Conservation (phyloP, 2,329 filamentous ascomycete genomes). For the Sporothrix curviconia region DNA sequence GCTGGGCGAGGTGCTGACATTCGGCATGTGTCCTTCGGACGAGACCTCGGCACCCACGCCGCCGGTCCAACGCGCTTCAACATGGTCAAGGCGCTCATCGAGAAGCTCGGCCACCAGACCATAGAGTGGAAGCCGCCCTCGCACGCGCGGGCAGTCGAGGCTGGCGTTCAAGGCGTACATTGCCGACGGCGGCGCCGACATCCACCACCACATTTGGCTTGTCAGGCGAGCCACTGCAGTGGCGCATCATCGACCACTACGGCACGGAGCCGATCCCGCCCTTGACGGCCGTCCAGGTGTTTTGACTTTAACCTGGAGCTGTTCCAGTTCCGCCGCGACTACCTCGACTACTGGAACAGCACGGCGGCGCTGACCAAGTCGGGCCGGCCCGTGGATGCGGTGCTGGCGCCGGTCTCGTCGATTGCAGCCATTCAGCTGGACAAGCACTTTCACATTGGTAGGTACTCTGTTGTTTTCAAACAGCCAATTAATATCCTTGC, state of each 20-base stretch:
- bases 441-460: neutral
- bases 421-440: neutral
- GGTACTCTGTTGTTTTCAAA: neutral
- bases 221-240: slow-evolving; percentile 47
- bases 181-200: slow-evolving; percentile 29
- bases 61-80: slow-evolving; percentile 50
- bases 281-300: slow-evolving; percentile 28
- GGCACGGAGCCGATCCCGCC: slow-evolving; percentile 24
- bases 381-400: slow-evolving; percentile 10
- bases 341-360: slow-evolving; percentile 59
- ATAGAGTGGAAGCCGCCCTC: slow-evolving; percentile 52
- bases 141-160: slow-evolving; percentile 33
- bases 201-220: slow-evolving; percentile 42
- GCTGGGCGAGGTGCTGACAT: slow-evolving; percentile 35
- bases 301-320: slow-evolving; percentile 45
- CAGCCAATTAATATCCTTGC: no score
- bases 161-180: slow-evolving; percentile 32
- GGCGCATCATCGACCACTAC: slow-evolving; percentile 35
- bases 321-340: slow-evolving; percentile 49
- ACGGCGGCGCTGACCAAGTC: slow-evolving; percentile 31
- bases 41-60: slow-evolving; percentile 46
- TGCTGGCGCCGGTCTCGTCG: slow-evolving; percentile 6
- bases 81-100: slow-evolving; percentile 41
- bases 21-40: slow-evolving; percentile 50
- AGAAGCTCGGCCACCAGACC: slow-evolving; percentile 48